phyloP scores from a whole-genome alignment of 2,329 filamentous ascomycete species.

The Aquanectria penicillioides region DNA sequence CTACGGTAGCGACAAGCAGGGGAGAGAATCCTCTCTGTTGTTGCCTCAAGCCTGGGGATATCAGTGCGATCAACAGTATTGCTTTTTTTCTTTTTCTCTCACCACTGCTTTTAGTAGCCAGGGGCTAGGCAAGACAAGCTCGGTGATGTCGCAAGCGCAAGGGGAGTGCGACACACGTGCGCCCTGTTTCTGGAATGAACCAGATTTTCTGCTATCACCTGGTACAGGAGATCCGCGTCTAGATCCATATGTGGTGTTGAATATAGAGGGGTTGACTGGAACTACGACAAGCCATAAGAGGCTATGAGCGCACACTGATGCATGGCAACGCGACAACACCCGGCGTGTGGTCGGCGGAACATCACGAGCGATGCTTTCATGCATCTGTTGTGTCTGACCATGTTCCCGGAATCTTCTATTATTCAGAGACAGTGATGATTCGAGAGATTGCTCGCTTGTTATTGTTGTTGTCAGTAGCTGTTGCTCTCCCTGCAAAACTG shows the following conservation, averaged over 20 bases:
- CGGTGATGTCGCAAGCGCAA: constrained; percentile 24
- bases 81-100: constrained; percentile 14
- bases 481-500: constrained; percentile 13
- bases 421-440: constrained; percentile 22
- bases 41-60: constrained; percentile 1
- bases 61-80: constrained; percentile 5
- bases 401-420: constrained; percentile 26
- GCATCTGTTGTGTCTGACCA: constrained; percentile 24
- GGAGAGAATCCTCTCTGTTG: constrained; percentile 24
- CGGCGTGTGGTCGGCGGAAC: constrained; percentile 15
- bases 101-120: too few relatives aligned
- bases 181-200: constrained; percentile 37
- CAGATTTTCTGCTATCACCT: constrained; percentile 17
- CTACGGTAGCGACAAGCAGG: constrained; percentile 31
- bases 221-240: constrained; percentile 17
- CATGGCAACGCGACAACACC: background rate
- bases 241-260: constrained; percentile 7
- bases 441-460: background rate
- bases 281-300: constrained; percentile 2
- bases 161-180: constrained; percentile 26
- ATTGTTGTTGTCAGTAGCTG: background rate
- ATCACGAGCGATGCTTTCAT: constrained; percentile 17
- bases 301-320: constrained; percentile 15
- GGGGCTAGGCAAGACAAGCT: constrained; percentile 2
- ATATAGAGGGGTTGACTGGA: constrained; percentile 19